Base-by-base conservation (phyloP, 768 basidiomycete genomes). In the Mycena filopes region DNA sequence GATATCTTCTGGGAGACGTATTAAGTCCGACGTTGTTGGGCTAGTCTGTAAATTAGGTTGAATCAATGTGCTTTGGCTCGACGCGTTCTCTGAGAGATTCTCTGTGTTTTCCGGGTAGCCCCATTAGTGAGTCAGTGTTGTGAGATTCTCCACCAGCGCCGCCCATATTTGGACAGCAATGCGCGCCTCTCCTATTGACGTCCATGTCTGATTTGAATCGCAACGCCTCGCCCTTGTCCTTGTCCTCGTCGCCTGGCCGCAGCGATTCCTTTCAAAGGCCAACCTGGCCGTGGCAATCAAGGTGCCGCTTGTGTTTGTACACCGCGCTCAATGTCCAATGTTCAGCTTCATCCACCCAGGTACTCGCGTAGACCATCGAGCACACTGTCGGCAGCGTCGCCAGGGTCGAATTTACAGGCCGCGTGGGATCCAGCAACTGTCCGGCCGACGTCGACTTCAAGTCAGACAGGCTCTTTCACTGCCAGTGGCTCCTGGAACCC, bases 1-100 rank as follows among this genome's bases (percentile, higher is more conserved):
- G 86, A 91, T 63, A 69, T 85, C 15, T 81, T 90, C 66, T 95
- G 93, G 93, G 90, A 93, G 77, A 90, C 89, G 8, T 94, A 89
- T 75, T 95, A 78, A 76, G 20, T 33, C 1, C 16, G 25, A 65
- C 20, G 46, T 33, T 47, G 18, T n/a, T n/a, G 26, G n/a, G 20
- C 11, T 36, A 50, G 62, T 64, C 58, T 60, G 41, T 51, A 61
- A 26, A 23, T 47, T 50, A 28, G 42, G 41, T 50, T 21, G 33
- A 23, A n/a, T n/a, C 12, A 45, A 3, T 56, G 55, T 57, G 38
- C 36, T 38, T 38, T 51, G 15, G 8, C 23, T 21, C 15, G 31
- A 2, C 36, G 36, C 36, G 8, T 28, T 48, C 26, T 29, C 26
- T 28, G 25, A 55, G 13, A 55, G 18, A 55, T 26, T n/a, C 46